Evolutionary conservation across 805 yeast species (phyloP).

Genomic region (Metschnikowia hibisci): DNA sequence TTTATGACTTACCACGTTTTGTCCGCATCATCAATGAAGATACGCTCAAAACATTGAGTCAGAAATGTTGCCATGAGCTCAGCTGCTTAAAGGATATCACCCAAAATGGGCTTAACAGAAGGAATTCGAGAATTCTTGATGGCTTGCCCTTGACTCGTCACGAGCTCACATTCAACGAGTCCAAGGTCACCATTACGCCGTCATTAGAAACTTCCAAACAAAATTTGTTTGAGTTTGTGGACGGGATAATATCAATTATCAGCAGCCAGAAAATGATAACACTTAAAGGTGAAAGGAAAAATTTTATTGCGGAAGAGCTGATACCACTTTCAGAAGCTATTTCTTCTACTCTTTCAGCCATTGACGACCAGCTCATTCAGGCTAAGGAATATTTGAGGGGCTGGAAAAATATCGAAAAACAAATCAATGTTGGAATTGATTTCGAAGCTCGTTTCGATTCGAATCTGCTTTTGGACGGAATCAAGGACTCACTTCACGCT

Average conservation of each 20-base stretch:
- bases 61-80: slow-evolving; percentile 2
- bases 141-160: slow-evolving; percentile 24
- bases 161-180: slow-evolving; percentile 32
- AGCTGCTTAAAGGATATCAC: neutral
- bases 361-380: neutral
- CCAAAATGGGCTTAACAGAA: neutral
- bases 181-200: slow-evolving; percentile 38
- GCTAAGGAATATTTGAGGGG: neutral
- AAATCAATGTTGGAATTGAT: neutral
- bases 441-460: neutral
- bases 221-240: slow-evolving; percentile 21
- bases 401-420: neutral
- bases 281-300: neutral
- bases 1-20: slow-evolving; percentile 18
- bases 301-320: neutral
- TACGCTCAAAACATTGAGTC: slow-evolving; percentile 8
- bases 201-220: slow-evolving; percentile 35
- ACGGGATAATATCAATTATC: slow-evolving; percentile 16
- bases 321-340: neutral
- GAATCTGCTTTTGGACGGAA: neutral
- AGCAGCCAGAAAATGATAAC: slow-evolving; percentile 14
- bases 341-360: neutral
- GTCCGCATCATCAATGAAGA: slow-evolving; percentile 24
- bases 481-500: neutral
- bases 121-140: neutral